Evolutionary conservation across 2,329 filamentous ascomycete species (phyloP).

Genomic region (Coniochaeta prunicola): DNA sequence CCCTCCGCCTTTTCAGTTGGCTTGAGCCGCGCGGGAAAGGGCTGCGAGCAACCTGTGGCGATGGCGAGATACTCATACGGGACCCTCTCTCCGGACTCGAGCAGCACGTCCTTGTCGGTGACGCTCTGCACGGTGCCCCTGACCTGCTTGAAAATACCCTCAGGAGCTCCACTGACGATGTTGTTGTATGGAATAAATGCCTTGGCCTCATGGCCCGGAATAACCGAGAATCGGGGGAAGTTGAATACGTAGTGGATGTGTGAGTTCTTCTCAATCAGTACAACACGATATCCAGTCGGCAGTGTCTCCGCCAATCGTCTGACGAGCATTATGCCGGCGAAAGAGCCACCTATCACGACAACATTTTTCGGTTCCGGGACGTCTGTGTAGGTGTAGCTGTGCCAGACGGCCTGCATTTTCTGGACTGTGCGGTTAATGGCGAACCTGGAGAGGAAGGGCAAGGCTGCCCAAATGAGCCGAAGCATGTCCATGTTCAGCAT

Average conservation of each 20-base stretch:
- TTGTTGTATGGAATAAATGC: constrained; percentile 40
- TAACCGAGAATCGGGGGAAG: constrained; percentile 37
- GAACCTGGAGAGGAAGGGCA: neutral
- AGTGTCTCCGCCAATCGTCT: constrained; percentile 27
- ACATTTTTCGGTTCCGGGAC: constrained; percentile 18
- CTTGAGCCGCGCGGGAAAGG: constrained; percentile 39
- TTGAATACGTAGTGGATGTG: constrained; percentile 34
- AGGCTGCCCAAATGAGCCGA: neutral
- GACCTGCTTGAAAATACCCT: constrained; percentile 22
- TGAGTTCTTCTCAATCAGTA: constrained; percentile 38
- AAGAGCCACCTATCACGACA: constrained; percentile 36
- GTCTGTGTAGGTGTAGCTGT: constrained; percentile 1
- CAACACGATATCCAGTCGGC: constrained; percentile 33
- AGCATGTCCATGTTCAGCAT: neutral
- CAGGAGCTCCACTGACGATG: constrained; percentile 17
- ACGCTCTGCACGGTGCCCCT: constrained; percentile 23
- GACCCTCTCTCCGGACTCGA: constrained; percentile 30
- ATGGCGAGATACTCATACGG: constrained; percentile 46
- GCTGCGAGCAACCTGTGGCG: constrained; percentile 42
- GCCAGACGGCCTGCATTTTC: neutral
- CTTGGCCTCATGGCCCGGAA: constrained; percentile 31
- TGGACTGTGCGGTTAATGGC: neutral
- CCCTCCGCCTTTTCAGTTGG: constrained; percentile 32
- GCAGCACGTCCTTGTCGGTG: constrained; percentile 21
- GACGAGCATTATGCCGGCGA: constrained; percentile 29